Evolutionary conservation across 495 filamentous ascomycete species (phyloP), one percentile per base, ranked within the genome.

Genomic region (Coniosporium apollinis): DNA sequence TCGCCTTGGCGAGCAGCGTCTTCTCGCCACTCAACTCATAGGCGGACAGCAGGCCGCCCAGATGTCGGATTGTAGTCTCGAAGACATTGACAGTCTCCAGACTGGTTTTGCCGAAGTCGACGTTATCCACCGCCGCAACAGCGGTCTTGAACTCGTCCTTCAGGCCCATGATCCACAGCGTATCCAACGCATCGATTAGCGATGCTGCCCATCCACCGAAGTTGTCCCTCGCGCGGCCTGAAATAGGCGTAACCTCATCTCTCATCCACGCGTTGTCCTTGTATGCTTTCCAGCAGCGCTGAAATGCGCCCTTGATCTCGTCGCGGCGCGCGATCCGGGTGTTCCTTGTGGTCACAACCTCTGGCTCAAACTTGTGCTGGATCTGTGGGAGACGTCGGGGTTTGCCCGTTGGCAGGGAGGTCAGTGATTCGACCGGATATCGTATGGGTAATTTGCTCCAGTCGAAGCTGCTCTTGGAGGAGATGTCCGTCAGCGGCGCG

Each of bases 191-290:
- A 49, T 79, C 74, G 11, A 79, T 66, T 34, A 70, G 52, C 1
- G 63, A 70, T 5, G 66, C 72, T 19, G 62, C 67, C 70, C 69
- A 80, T 5, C 74, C 74, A 31, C 65, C 70, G 56, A 77, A 77
- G 3, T 60, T 57, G 40, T 67, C 57, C 17, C 53, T 44, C 25
- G 24, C 26, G 2, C 50, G 45, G 16, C 48, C 54, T 7, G 47
- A 45, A 3, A 59, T 22, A 0, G 56, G 56, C n/a, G 44, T 41
- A 15, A 59, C 38, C 37, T 55, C 56, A 30, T 59, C 56, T 24
- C 50, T 39, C 39, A 51, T 38, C 56, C 56, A 59, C 5, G 56
- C 56, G 22, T 52, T 34, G 19, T 47, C 28, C 29, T 40, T 51
- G 35, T 59, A 59, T 13, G 42, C 34, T 14, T 29, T 31, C 56